Base-by-base conservation (phyloP, 2,329 filamentous ascomycete species). In the Pseudocercospora fijiensis region DNA sequence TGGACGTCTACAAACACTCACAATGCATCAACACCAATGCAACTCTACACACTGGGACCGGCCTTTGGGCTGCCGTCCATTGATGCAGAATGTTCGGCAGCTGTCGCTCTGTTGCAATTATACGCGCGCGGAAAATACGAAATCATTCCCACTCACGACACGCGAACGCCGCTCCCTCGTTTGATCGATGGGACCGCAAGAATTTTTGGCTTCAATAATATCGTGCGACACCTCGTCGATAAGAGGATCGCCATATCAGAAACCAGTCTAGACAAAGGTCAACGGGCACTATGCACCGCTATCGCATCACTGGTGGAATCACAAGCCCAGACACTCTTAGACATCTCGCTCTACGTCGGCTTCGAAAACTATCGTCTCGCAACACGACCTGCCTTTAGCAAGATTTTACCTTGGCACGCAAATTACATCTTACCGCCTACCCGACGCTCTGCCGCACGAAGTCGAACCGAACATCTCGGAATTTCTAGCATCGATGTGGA, bases 11-110 rank as follows among this genome's bases (percentile, higher is more conserved):
- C 30, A 33, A 11, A 33, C 30, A 33, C 30, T 8, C 13, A 11
- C 30, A 4, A 13, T 33, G 30, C 30, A 33, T 33, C 30, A 41
- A 41, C 16, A n/a, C 16, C 8, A 81, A 81, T 86, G 67, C 79
- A 92, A 56, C 85, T 99, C 65, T 90, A 96, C 78, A 85, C 96
- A 73, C 96, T 93, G 89, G 93, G 93, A 57, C 88, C 92, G 60
- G 93, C 91, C 45, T 96, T 96, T 76, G 88, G 88, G 45, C 85
- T 97, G 51, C 89, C 94, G 13, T 98, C 95, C 49, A 90, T 98
- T 72, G 93, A 98, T 73, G 83, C 94, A 52, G 91, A 96, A 81
- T 98, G 93, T 75, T 86, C 96, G 65, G 93, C 93, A 27, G 84
- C 89, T 49, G 87, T 96, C 69, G 87, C 90, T 59, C 93, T 93